phyloP scores from a whole-genome alignment of 495 filamentous ascomycete genomes.

The Ramalina intermedia region DNA sequence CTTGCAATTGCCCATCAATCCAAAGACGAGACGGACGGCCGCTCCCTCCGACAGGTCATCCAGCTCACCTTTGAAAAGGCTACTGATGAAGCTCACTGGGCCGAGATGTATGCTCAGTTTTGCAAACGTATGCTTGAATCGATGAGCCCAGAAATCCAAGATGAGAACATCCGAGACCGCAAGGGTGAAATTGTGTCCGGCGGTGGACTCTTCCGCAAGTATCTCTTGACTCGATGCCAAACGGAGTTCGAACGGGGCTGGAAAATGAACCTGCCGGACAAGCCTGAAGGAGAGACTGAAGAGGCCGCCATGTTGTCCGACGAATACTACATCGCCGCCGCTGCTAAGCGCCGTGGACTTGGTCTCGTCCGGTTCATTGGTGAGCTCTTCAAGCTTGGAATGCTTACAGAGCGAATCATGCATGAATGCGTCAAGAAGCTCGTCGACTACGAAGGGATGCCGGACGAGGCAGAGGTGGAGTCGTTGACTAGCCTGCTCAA shows the following conservation, averaged over 20 bases:
- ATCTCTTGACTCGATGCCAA: constrained; percentile 95
- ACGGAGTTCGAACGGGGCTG: constrained; percentile 98
- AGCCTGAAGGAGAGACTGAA: constrained; percentile 59
- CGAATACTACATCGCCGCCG: constrained; percentile 91
- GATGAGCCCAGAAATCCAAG: constrained; percentile 90
- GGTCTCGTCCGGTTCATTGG: constrained; percentile 99
- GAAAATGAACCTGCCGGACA: constrained; percentile 76
- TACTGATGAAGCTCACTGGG: constrained; percentile 97
- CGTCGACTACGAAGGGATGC: constrained; percentile 84
- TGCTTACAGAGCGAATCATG: constrained; percentile 99
- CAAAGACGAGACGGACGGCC: constrained; percentile 85
- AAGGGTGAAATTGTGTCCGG: constrained; percentile 73
- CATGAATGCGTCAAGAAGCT: constrained; percentile 96
- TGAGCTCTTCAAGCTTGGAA: constrained; percentile 94
- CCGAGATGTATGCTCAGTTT: constrained; percentile 98
- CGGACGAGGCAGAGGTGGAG: constrained; percentile 93
- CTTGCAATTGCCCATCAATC: constrained; percentile 86
- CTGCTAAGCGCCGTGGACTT: constrained; percentile 90
- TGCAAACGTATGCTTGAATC: constrained; percentile 91
- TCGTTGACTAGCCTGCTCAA: constrained; percentile 81
- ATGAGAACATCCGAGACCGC: constrained; percentile 85
- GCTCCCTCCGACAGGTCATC: constrained; percentile 92
- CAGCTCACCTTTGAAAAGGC: constrained; percentile 98
- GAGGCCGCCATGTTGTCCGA: constrained; percentile 81
- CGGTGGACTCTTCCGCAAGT: constrained; percentile 92